A percentile compares a stretch with the other conserved stretches of the same genome.
Conservation (phyloP, 495 filamentous ascomycete genomes). For the Amphirosellinia nigrospora region DNA sequence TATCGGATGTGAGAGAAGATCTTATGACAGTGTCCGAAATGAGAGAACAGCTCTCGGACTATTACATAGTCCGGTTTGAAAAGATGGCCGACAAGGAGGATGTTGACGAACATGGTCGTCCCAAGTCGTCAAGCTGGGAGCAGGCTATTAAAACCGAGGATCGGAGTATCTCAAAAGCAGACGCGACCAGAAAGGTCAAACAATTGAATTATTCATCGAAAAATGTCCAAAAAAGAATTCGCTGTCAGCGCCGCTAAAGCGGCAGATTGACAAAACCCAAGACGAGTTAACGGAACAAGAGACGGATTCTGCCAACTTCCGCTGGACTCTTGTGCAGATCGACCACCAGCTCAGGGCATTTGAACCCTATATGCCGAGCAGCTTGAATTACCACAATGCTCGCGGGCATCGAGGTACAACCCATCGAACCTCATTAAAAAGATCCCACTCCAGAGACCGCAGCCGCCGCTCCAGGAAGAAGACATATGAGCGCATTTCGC, state of each 20-base stretch:
- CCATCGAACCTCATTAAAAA: conserved; percentile 18
- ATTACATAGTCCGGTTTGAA: conserved; percentile 41
- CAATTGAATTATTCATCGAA: conserved; percentile 36
- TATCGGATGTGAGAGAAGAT: conserved; percentile 34
- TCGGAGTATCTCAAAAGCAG: conserved; percentile 33
- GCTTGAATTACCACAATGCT: not conserved
- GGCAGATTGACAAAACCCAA: conserved; percentile 42
- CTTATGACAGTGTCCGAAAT: conserved; percentile 34
- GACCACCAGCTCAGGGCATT: conserved; percentile 38
- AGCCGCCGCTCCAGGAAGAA: conserved; percentile 17
- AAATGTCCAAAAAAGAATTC: conserved; percentile 37
- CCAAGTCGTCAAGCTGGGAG: conserved; percentile 39
- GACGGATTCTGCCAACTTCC: conserved; percentile 22
- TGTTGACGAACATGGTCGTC: conserved; percentile 36
- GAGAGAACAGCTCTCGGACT: conserved; percentile 40
- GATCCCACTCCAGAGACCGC: conserved; percentile 21
- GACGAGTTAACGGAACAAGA: conserved; percentile 34
- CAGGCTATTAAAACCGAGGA: conserved; percentile 32
- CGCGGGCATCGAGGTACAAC: not conserved
- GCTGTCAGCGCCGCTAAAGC: conserved; percentile 35
- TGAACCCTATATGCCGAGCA: conserved; percentile 1
- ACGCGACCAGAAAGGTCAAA: conserved; percentile 36
- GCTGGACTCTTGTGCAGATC: conserved; percentile 43
- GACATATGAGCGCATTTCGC: conserved; percentile 37
- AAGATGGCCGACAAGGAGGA: conserved; percentile 29